These are phyloP conservation scores for Quercus variabilis DNA, from an alignment of 306 rosid genomes.

Conservation along the genomic window DNA sequence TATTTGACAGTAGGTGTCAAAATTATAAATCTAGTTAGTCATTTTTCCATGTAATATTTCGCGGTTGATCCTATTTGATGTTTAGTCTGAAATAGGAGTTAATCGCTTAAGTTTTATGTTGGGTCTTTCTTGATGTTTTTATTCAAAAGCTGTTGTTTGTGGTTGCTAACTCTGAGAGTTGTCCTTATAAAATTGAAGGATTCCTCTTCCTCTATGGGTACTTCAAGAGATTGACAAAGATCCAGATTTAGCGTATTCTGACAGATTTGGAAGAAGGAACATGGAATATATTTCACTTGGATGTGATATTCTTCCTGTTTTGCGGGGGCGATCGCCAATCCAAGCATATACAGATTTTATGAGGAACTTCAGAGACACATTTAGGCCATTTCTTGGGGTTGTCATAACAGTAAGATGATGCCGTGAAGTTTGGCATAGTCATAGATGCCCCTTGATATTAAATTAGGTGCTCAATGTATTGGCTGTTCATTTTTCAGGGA, in stretches of 20 bases:
- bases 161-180: constrained; percentile 31
- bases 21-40: neutral
- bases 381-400: constrained; percentile 57
- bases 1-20: neutral
- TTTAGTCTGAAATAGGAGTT: constrained; percentile 18
- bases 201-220: constrained; percentile 90
- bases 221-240: constrained; percentile 70
- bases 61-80: constrained; percentile 8
- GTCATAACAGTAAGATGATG: constrained; percentile 64
- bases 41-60: neutral
- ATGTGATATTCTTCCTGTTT: constrained; percentile 83
- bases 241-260: constrained; percentile 70
- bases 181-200: constrained; percentile 48
- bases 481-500: constrained; percentile 52
- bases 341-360: constrained; percentile 83
- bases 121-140: constrained; percentile 22
- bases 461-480: constrained; percentile 17
- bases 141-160: constrained; percentile 12
- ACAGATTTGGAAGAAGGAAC: constrained; percentile 77
- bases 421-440: constrained; percentile 16
- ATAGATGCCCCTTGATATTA: constrained; percentile 2
- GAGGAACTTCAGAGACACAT: constrained; percentile 76
- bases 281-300: constrained; percentile 80
- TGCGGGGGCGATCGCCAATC: constrained; percentile 79
- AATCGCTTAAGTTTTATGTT: constrained; percentile 26